Base-by-base conservation (phyloP, 805 yeast genomes). In the Ogataea trehaloabstinens region DNA sequence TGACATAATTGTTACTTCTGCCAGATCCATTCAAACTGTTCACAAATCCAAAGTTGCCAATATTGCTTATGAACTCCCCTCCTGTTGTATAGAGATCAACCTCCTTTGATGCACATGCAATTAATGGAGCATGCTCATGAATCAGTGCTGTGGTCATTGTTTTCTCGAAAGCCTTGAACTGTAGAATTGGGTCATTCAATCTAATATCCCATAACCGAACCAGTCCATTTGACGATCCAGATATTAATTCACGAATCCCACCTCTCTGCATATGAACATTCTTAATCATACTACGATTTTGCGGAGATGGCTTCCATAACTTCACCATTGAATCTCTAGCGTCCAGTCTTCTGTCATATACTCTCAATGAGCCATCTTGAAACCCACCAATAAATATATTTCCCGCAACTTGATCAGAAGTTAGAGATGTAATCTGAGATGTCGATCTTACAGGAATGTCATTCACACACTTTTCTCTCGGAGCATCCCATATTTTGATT, bases 221-320 rank as follows among this genome's bases (percentile, higher is more conserved):
- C 31, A 71, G 68, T 2, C 99, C 97, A 54, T 86, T 93, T 0
- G 85, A 66, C 6, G 84, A 73, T 0, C 95, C 98, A 46, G 91
- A 80, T 2, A 84, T 83, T 32, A 93, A 71, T 57, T 93, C 99
- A 40, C 99, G 72, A 52, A 79, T 78, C 0, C 99, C 99, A 27
- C 99, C 99, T 52, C 99, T 73, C 67, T 93, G 99, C 95, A 93
- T 84, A 54, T 87, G 95, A 7, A 90, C 80, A 49, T 85, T 87
- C 32, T 80, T 69, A 30, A 91, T 78, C 19, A 50, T 44, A 21
- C 61, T 48, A 16, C 53, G 44, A 24, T 51, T 53, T 11, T 39
- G 31, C 13, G 35, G 49, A n/a, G 61, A 60, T n/a, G 73, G 69
- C 48, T 78, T 74, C 95, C 97, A 93, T 6, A 81, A 69, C 51